These are phyloP conservation scores for Tetragonia tetragonoides DNA, from an alignment of 148 eudicot genomes.

Conservation along the genomic window DNA sequence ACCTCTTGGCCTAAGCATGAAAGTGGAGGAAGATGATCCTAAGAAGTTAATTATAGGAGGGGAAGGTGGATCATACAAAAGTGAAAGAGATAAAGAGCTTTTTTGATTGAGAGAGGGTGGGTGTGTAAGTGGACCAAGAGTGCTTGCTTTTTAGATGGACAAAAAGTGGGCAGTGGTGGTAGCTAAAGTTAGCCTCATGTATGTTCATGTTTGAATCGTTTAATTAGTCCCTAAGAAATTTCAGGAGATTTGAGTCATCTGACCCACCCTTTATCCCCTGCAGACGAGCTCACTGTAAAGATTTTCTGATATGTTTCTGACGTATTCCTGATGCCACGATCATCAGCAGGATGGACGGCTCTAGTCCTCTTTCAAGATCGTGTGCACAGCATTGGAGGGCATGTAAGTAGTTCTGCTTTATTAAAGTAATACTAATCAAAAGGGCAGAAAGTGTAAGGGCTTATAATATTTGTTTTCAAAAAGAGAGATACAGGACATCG, in stretches of 20 bases:
- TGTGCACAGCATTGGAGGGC: not conserved
- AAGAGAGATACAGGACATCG: not conserved
- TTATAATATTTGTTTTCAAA: constrained; percentile 11
- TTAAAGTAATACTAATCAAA: constrained; percentile 4
- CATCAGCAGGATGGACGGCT: constrained; percentile 16
- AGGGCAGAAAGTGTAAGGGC: constrained; percentile 1
- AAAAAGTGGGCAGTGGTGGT: constrained; percentile 35
- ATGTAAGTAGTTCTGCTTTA: constrained; percentile 22
- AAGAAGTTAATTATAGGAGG: constrained; percentile 9
- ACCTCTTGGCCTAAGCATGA: not conserved
- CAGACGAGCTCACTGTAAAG: constrained; percentile 12
- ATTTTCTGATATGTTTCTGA: constrained; percentile 8
- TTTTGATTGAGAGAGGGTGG: constrained; percentile 28
- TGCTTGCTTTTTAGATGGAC: constrained; percentile 39
- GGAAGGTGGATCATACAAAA: constrained; percentile 24
- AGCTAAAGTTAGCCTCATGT: constrained; percentile 27
- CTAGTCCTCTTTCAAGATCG: constrained; percentile 1
- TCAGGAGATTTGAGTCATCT: constrained; percentile 14
- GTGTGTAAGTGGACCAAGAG: constrained; percentile 34
- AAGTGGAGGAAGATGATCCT: constrained; percentile 17
- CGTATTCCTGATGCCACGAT: constrained; percentile 16
- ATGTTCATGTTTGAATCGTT: constrained; percentile 32
- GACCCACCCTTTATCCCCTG: constrained; percentile 23
- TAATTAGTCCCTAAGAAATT: constrained; percentile 41
- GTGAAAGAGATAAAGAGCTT: constrained; percentile 27